Evolutionary conservation across 2,329 filamentous ascomycete species (phyloP).

Genomic region (Fusarium goolgardi): DNA sequence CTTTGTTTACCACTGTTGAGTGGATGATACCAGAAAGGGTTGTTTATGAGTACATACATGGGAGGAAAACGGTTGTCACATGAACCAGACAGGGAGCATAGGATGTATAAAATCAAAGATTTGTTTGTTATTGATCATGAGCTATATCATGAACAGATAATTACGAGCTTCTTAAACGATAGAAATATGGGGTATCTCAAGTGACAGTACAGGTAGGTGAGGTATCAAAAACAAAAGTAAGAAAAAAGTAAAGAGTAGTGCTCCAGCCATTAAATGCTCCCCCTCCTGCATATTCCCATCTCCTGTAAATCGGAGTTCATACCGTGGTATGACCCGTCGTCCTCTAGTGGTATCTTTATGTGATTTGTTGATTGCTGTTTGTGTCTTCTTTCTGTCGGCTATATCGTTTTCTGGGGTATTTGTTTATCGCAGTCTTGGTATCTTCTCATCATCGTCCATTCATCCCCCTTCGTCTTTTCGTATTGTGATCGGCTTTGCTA

Average conservation of each 20-base stretch:
- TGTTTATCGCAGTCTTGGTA: slow-evolving; percentile 18
- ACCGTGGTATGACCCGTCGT: slow-evolving; percentile 24
- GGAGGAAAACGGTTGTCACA: neutral
- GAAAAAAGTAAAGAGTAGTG: slow-evolving; percentile 27
- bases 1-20: slow-evolving; percentile 5
- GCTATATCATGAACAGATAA: slow-evolving; percentile 25
- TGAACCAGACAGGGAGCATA: neutral
- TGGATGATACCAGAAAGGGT: slow-evolving; percentile 10
- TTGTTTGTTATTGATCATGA: slow-evolving; percentile 28
- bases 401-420: slow-evolving; percentile 21
- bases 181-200: slow-evolving; percentile 49
- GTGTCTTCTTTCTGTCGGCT: slow-evolving; percentile 24
- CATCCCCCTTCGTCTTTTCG: slow-evolving; percentile 8
- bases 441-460: slow-evolving; percentile 15
- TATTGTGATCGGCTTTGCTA: neutral
- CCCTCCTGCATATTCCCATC: slow-evolving; percentile 3
- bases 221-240: slow-evolving; percentile 19
- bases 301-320: slow-evolving; percentile 22
- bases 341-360: slow-evolving; percentile 38
- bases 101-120: slow-evolving; percentile 11
- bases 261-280: slow-evolving; percentile 39
- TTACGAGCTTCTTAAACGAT: slow-evolving; percentile 45
- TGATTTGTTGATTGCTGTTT: slow-evolving; percentile 17
- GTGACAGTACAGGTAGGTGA: slow-evolving; percentile 41
- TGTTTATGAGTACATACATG: neutral